These are phyloP conservation scores for Aspergillus aculeatus DNA, from an alignment of 2,329 filamentous ascomycete species.

Conservation along the genomic window DNA sequence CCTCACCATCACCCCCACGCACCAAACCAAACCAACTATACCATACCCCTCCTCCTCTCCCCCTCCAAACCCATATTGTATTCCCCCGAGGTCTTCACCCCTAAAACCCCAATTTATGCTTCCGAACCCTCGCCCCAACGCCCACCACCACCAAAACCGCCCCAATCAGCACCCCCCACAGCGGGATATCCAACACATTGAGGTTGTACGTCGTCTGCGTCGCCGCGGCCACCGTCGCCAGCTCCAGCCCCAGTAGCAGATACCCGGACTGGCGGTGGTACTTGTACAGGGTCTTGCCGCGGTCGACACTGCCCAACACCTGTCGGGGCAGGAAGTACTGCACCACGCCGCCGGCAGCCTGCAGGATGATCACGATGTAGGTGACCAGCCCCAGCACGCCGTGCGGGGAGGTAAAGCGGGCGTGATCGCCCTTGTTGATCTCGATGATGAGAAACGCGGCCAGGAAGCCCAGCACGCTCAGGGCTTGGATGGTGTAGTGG, in stretches of 20 bases:
- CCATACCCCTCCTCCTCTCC: neutral
- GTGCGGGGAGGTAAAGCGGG: constrained; percentile 72
- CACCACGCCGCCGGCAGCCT: constrained; percentile 76
- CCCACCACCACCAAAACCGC: constrained; percentile 67
- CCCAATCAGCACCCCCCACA: constrained; percentile 73
- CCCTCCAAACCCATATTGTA: too few relatives aligned
- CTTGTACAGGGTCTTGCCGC: constrained; percentile 83
- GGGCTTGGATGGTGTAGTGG: constrained; percentile 67
- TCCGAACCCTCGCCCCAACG: constrained; percentile 74
- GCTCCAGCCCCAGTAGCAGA: constrained; percentile 64
- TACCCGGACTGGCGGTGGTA: constrained; percentile 84
- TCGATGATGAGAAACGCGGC: constrained; percentile 47
- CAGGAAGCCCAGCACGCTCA: constrained; percentile 48
- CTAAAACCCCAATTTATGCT: constrained; percentile 68
- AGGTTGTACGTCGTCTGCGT: constrained; percentile 74
- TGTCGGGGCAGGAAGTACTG: constrained; percentile 70
- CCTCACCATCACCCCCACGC: too few relatives aligned
- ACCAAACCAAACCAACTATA: too few relatives aligned
- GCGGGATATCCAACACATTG: constrained; percentile 66
- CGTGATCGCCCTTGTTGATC: constrained; percentile 75
- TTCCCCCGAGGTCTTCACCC: too few relatives aligned
- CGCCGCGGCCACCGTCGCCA: constrained; percentile 72
- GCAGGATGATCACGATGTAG: constrained; percentile 66
- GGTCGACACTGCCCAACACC: constrained; percentile 74
- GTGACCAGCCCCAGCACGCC: constrained; percentile 78